These are phyloP conservation scores for Spathaspora hagerdaliae DNA, from an alignment of 805 yeast species.

Conservation along the genomic window DNA sequence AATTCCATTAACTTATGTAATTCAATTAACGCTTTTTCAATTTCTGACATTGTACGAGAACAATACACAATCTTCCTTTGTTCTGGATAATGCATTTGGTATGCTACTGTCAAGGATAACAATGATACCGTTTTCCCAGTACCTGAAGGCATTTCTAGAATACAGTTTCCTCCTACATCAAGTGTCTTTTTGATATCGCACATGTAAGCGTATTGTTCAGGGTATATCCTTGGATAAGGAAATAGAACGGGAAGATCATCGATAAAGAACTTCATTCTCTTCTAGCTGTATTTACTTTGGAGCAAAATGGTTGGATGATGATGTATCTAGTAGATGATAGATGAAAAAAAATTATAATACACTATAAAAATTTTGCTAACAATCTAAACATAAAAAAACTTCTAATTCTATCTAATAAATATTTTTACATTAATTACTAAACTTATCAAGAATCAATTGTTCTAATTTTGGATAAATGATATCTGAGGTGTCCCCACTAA, in stretches of 20 bases:
- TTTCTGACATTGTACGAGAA: slow-evolving; percentile 99
- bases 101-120: slow-evolving; percentile 87
- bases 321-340: too few species aligned
- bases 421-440: background rate
- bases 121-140: slow-evolving; percentile 96
- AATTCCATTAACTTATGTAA: slow-evolving; percentile 83
- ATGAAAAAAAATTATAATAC: too few species aligned
- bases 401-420: background rate
- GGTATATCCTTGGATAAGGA: slow-evolving; percentile 95
- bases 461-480: slow-evolving; percentile 70
- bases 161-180: slow-evolving; percentile 96
- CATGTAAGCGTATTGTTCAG: slow-evolving; percentile 98
- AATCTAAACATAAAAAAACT: background rate
- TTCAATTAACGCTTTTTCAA: slow-evolving; percentile 94
- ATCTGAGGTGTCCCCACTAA: slow-evolving; percentile 80
- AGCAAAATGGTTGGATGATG: too few species aligned
- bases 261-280: slow-evolving; percentile 67
- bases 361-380: too few species aligned
- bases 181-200: slow-evolving; percentile 88
- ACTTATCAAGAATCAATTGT: slow-evolving; percentile 12
- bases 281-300: too few species aligned
- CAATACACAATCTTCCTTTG: slow-evolving; percentile 93
- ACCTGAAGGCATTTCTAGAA: slow-evolving; percentile 98
- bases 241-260: slow-evolving; percentile 95
- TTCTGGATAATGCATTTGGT: slow-evolving; percentile 92